phyloP scores from a whole-genome alignment of 2,329 filamentous ascomycete genomes.

The Paecilomyces variotii region DNA sequence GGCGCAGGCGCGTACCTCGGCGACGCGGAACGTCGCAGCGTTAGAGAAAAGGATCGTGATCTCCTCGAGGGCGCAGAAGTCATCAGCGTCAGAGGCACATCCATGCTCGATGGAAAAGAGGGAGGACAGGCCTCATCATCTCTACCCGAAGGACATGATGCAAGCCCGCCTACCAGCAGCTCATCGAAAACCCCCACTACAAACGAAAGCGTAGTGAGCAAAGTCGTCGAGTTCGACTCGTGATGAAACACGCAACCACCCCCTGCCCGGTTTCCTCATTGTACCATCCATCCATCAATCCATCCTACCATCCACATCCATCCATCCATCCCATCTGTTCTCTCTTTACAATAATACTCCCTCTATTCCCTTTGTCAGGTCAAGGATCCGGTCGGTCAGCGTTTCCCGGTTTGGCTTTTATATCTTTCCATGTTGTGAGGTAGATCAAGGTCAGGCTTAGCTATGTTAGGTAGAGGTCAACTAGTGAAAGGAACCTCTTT shows the following conservation, averaged over 20 bases:
- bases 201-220: constrained; percentile 22
- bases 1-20: constrained; percentile 39
- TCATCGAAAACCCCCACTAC: background rate
- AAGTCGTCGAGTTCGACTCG: constrained; percentile 30
- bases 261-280: background rate
- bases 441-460: background rate
- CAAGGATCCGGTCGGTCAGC: background rate
- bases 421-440: background rate
- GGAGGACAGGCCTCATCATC: constrained; percentile 2
- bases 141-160: background rate
- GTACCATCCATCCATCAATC: background rate
- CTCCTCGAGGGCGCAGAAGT: constrained; percentile 68
- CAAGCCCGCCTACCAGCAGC: background rate
- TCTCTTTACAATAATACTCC: background rate
- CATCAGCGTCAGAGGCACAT: constrained; percentile 35
- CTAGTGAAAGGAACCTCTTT: background rate
- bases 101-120: constrained; percentile 21
- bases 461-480: background rate
- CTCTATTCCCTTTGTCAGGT: background rate
- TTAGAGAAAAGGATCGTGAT: constrained; percentile 60
- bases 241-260: constrained; percentile 1
- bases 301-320: background rate
- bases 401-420: background rate
- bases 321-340: background rate
- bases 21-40: constrained; percentile 56